These are phyloP conservation scores for Gryganskiella cystojenkinii DNA, from an alignment of 192 early-diverging fungal species.

Conservation along the genomic window DNA sequence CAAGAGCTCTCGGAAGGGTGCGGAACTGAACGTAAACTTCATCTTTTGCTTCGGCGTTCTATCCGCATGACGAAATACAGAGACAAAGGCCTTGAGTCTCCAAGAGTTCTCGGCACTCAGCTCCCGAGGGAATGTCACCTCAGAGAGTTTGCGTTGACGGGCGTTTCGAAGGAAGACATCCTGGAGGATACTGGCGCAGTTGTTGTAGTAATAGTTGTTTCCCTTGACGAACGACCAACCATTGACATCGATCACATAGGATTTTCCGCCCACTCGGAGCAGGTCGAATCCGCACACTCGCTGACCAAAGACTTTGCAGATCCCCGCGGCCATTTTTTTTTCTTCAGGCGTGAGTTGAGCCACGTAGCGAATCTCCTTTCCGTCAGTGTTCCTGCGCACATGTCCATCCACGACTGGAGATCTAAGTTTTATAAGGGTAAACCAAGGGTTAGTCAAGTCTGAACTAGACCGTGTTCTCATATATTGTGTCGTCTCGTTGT, in stretches of 20 bases:
- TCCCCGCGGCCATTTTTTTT: conserved; percentile 75
- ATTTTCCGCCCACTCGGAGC: conserved; percentile 78
- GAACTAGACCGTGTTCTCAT: too few species aligned
- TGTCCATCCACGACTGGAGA: conserved; percentile 95
- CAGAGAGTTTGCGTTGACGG: conserved; percentile 62
- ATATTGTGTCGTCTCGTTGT: neutral
- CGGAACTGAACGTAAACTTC: conserved; percentile 84
- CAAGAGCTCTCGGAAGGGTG: conserved; percentile 80
- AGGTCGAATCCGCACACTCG: conserved; percentile 95
- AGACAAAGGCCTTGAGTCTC: conserved; percentile 93
- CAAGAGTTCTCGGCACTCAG: conserved; percentile 84
- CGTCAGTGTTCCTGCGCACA: conserved; percentile 92
- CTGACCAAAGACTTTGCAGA: conserved; percentile 88
- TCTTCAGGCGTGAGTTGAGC: conserved; percentile 83
- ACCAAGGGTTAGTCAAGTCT: too few species aligned
- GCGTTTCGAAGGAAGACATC: conserved; percentile 79
- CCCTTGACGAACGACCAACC: conserved; percentile 99
- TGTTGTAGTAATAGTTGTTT: conserved; percentile 90
- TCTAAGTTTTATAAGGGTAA: conserved; percentile 49
- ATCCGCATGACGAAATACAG: conserved; percentile 96
- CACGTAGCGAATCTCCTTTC: conserved; percentile 95
- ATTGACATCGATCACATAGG: conserved; percentile 97
- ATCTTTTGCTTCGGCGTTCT: conserved; percentile 98
- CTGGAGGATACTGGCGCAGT: conserved; percentile 79
- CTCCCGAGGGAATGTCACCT: conserved; percentile 64